Evolutionary conservation across 169 alveolate genomes (phyloP), one percentile per base, ranked within the genome.

Genomic region (Plasmodium relictum): DNA sequence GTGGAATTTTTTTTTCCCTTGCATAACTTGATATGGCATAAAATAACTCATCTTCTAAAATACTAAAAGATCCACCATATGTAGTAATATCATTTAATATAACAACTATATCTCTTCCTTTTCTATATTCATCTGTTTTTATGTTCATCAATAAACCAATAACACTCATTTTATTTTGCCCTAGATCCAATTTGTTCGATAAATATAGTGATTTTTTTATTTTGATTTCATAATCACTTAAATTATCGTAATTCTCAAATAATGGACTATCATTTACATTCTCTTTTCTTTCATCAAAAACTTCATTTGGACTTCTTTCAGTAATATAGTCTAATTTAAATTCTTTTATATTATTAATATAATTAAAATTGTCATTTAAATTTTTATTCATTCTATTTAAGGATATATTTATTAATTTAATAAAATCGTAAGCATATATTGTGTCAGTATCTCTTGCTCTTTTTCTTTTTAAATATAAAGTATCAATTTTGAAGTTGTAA

Each of bases 61-160:
- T 85, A 31, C 92, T 90, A 66, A 88, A 87, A 1, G 93, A 88
- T 7, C 93, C 93, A 70, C 92, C 92, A 66, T 66, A 70, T 59
- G 93, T 89, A 14, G 97, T 95, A 65, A 95, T 92, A 62, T 95
- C 97, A 66, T 94, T 95, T 44, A 96, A 95, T n/a, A 96, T 92
- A 24, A 96, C 56, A 41, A 95, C 92, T 5, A 95, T 52, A 48
- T 92, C 92, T 10, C 98, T 92, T 3, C 98, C 98, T 58, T 91
- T 89, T 18, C 96, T 96, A 88, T 85, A 94, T 71, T 93, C 98
- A 18, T 56, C 54, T 39, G 91, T 83, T 41, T n/a, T 83, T 62
- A 83, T 68, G 45, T 83, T 83, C 54, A 83, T 68, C 50, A 83
- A 31, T 18, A 83, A 44, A 16, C 86, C 91, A 20, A 83, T 69